These are phyloP conservation scores for Penicillium lividum DNA, from an alignment of 495 filamentous ascomycete genomes.

Conservation along the genomic window DNA sequence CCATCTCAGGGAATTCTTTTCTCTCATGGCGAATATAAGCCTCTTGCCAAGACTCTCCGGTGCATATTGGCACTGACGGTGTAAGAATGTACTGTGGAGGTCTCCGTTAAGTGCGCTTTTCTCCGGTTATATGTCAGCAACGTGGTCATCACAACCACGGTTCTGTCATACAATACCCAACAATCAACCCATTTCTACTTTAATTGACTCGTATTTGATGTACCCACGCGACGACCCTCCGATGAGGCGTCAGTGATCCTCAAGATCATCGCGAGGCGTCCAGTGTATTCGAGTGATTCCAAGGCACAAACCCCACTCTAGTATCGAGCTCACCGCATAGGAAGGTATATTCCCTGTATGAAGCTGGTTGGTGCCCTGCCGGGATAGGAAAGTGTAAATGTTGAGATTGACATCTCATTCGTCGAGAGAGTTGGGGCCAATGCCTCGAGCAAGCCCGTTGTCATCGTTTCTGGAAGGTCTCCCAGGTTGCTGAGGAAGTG, in stretches of 20 bases:
- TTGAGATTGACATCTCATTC: background rate
- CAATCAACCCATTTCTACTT: no score
- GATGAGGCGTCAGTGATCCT: background rate
- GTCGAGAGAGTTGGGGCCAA: background rate
- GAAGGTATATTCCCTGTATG: background rate
- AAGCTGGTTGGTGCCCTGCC: background rate
- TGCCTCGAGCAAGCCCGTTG: no score
- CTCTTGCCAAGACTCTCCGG: conserved; percentile 26
- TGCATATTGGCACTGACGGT: conserved; percentile 18
- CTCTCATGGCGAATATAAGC: conserved; percentile 26
- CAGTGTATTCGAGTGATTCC: conserved; percentile 19
- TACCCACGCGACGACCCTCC: background rate
- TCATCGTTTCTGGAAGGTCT: conserved; percentile 20
- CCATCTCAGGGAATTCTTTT: conserved; percentile 1
- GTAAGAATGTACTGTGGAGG: conserved; percentile 5
- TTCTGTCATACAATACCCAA: conserved; percentile 1
- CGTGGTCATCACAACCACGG: conserved; percentile 15
- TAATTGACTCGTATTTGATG: background rate
- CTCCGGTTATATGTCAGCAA: conserved; percentile 6
- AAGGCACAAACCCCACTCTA: conserved; percentile 13
- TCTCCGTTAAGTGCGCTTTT: conserved; percentile 10
- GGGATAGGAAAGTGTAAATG: background rate
- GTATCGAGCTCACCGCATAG: conserved; percentile 9
- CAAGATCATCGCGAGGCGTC: conserved; percentile 18
- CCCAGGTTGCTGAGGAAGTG: conserved; percentile 5